phyloP scores from a whole-genome alignment of 495 filamentous ascomycete genomes.

The Cercophora newfieldiana region DNA sequence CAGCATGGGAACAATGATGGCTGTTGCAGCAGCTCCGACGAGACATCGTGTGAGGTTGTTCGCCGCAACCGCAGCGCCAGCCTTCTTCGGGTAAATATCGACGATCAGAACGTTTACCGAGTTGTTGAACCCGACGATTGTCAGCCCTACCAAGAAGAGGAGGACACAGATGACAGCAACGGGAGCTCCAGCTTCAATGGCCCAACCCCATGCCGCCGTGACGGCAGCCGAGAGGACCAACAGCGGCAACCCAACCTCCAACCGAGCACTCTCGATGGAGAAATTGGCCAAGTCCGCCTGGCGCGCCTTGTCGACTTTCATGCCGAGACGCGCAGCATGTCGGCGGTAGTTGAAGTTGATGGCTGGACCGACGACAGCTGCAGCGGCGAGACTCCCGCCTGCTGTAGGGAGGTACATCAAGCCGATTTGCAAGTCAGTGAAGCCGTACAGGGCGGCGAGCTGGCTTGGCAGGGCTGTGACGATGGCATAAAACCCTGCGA shows the following conservation, averaged over 20 bases:
- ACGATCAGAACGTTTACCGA: constrained; percentile 57
- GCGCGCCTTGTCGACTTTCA: constrained; percentile 47
- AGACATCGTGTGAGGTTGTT: constrained; percentile 70
- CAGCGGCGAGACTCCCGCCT: constrained; percentile 61
- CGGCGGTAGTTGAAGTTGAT: constrained; percentile 57
- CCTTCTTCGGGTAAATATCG: constrained; percentile 62
- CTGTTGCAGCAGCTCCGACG: constrained; percentile 66
- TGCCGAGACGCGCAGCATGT: constrained; percentile 40
- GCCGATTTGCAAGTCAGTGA: constrained; percentile 59
- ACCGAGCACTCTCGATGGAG: constrained; percentile 65
- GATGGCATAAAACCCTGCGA: constrained; percentile 63
- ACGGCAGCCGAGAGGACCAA: constrained; percentile 39
- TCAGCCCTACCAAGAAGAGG: constrained; percentile 55
- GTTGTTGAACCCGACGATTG: constrained; percentile 52
- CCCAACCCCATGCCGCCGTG: constrained; percentile 60
- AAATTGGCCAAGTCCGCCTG: constrained; percentile 55
- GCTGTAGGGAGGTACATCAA: constrained; percentile 59
- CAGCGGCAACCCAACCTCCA: constrained; percentile 56
- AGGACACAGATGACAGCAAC: constrained; percentile 53
- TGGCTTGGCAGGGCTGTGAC: constrained; percentile 50
- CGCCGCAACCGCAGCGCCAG: constrained; percentile 66
- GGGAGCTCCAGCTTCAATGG: constrained; percentile 36
- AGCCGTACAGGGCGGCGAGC: constrained; percentile 54
- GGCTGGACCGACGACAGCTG: constrained; percentile 49
- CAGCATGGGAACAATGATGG: constrained; percentile 66